Base-by-base conservation (phyloP, 306 rosid genomes). In the Arachis hypogaea region DNA sequence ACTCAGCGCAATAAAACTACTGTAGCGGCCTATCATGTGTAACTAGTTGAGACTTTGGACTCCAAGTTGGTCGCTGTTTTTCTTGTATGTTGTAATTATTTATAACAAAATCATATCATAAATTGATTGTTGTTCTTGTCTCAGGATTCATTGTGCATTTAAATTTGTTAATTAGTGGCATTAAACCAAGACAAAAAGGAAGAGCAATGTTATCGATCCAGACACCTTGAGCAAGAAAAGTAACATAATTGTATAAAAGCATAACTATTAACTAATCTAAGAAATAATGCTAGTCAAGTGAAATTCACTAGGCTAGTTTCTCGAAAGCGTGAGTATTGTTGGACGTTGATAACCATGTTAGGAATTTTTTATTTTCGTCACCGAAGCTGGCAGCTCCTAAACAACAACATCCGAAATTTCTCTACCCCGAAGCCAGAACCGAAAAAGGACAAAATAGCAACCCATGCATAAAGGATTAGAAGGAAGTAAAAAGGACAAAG, bases 341-440 rank as follows among this genome's bases (percentile, higher is more conserved):
- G 28, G 22, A 61, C 79, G 84, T 55, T 57, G 58, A 79, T 71
- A 77, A 72, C 68, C 80, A 77, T 44, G 82, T 44, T 58, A 41
- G 60, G 7, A n/a, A 65, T 28, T 66, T 59, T 82, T 9, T 54
- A 22, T 22, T 22, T 22, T 22, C 28, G 1, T 22, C 70, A 63
- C 38, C 3, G 3, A 59, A 43, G 80, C 78, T 74, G 74, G 54
- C 38, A 33, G 38, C 77, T 55, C 54, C 59, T 40, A 7, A 77
- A 77, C 73, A 62, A 74, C 30, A 55, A 68, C 11, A 58, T 61
- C 66, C 70, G 4, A 66, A 64, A 36, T 69, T 69, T 62, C 78
- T 33, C 6, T 33, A 22, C 59, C 38, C 66, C 7, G 38, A 68
- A 52, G 22, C 56, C 66, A 33, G 33, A 38, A 54, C 47, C 36